A percentile compares a stretch with the other conserved stretches of the same genome.
Evolutionary conservation across 2,329 filamentous ascomycete genomes (phyloP).

Genomic region (Mycosphaerella arachidis): DNA sequence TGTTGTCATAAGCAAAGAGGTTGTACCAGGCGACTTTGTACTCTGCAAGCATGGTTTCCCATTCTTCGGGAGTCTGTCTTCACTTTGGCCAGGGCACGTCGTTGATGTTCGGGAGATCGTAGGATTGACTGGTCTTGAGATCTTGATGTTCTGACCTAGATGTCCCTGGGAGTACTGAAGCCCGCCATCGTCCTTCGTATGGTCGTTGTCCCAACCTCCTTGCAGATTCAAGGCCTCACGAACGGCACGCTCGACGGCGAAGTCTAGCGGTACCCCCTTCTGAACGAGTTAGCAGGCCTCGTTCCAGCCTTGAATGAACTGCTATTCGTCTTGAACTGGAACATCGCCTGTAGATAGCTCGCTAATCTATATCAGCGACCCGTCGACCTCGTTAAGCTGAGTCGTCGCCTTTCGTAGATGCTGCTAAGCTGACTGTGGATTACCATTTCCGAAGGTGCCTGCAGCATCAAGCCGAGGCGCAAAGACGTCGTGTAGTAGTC

Average conservation of each 20-base stretch:
- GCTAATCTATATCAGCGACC: background rate
- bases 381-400: background rate
- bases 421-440: too few species aligned
- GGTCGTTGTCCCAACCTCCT: background rate
- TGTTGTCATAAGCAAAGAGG: background rate
- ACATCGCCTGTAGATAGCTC: background rate
- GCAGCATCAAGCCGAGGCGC: background rate
- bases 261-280: background rate
- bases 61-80: background rate
- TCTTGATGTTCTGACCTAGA: background rate
- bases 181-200: background rate
- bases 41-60: background rate
- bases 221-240: background rate
- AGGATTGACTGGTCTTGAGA: background rate
- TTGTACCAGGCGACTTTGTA: background rate
- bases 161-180: background rate
- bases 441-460: background rate
- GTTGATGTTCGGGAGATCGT: background rate
- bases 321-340: background rate
- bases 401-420: background rate
- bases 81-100: background rate
- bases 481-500: background rate
- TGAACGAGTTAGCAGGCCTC: background rate
- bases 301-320: background rate
- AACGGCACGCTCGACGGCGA: background rate